Base-by-base conservation (phyloP, 2,329 filamentous ascomycete genomes). In the Hymenoscyphus linearis region DNA sequence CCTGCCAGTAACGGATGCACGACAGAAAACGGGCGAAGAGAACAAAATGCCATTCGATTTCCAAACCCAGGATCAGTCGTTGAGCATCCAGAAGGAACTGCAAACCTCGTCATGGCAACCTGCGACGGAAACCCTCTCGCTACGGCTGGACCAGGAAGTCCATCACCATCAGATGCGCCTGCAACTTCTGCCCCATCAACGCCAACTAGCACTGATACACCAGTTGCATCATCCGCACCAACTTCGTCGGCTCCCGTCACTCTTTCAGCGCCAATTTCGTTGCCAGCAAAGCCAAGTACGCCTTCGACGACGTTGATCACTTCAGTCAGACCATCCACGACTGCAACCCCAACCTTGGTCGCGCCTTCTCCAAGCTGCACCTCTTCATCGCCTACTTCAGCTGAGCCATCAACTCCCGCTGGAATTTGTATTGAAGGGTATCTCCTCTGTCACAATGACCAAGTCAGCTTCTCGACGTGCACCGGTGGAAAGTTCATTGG, bases 81-180 rank as follows among this genome's bases (percentile, higher is more conserved):
- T 18, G 47, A 44, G 7, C 58, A 59, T 37, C 58, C 58, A n/a
- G 52, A 59, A 35, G 58, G 58, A 16, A 47, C 34, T 25, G 36
- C 2, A 14, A 34, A 55, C 14, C 52, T 55, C 18, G 44, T 59
- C 25, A 22, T 47, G 25, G 47, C 34, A 31, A 27, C 36, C 4
- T 59, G 57, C 22, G 52, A 59, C 18, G 57, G 57, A 9, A 59
- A 59, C 16, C 47, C 26, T 16, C 26, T 16, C 10, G 47, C 40
- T 16, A 31, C 18, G 3, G 18, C 27, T 18, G 44, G 44, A 7
- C 13, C 37, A 18, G 55, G 55, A 25, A 47, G 22, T 31, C 26
- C 26, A 16, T 14, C 37, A 3, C 12, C 18, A 10, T 22, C 18
- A 10, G 18, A 7, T 22, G 22, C 40, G 1, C 40, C 40, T 47